Base-by-base conservation (phyloP, 225 moss, liverwort and hornwort genomes). In the Polytrichum commune region DNA sequence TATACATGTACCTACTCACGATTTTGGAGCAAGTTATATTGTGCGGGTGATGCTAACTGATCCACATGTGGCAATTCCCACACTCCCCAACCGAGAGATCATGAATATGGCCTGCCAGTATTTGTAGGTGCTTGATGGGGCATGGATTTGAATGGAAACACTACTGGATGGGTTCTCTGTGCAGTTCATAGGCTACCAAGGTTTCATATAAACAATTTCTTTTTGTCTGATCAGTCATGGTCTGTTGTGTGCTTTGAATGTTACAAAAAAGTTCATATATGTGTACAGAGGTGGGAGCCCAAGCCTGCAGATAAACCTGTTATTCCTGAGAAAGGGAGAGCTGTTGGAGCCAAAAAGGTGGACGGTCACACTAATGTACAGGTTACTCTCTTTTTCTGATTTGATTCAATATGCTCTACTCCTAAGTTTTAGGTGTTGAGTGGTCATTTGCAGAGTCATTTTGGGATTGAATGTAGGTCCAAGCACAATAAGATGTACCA, bases 221-320 rank as follows among this genome's bases (percentile, higher is more conserved):
- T 69, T 67, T 72, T 27, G 33, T 28, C 27, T 70, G 57, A 56
- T 65, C 46, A 60, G 70, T 60, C 60, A 67, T 25, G 32, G 27
- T 24, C 32, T 20, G 22, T 66, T 55, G 58, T 69, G 60, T 71
- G 67, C 33, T 64, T 63, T 77, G 8, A 70, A 77, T 80, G 77
- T 71, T 83, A 76, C 83, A 58, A 60, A 76, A 65, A 27, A 18
- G 68, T 58, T 71, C 71, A 73, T 73, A 55, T 68, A 60, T 76
- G 73, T 78, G 66, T 71, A 58, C 86, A 87, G 87, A 84, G 87
- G 74, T 87, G 87, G 87, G 87, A 87, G 77, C 84, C 84, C 53
- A 84, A 81, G 84, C 70, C 38, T 71, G 72, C 73, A 35, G 84
- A 81, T 60, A 84, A 79, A 57, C 79, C 87, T 24, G 66, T 81